phyloP scores from a whole-genome alignment of 768 basidiomycete species.

The Rhodotorula toruloides region DNA sequence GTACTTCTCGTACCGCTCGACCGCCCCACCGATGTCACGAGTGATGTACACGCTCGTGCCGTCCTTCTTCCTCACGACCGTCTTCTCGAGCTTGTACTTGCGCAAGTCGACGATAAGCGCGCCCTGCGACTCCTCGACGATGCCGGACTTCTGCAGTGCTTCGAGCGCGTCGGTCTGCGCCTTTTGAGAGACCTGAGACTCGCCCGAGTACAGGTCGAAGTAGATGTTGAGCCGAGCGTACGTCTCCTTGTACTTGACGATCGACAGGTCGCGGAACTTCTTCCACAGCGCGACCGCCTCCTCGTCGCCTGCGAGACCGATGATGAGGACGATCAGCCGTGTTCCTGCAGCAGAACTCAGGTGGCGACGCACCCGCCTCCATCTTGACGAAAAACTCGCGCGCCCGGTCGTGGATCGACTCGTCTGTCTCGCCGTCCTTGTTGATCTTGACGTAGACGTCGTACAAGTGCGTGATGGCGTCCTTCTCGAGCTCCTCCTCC shows the following conservation, averaged over 20 bases:
- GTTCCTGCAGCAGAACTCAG: neutral
- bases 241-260: slow-evolving; percentile 80
- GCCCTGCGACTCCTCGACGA: slow-evolving; percentile 65
- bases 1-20: slow-evolving; percentile 86
- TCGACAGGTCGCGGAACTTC: slow-evolving; percentile 82
- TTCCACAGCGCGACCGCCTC: slow-evolving; percentile 79
- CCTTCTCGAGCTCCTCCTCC: slow-evolving; percentile 69
- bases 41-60: slow-evolving; percentile 44
- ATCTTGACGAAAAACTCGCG: slow-evolving; percentile 83
- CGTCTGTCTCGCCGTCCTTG: slow-evolving; percentile 54
- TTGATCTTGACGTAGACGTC: slow-evolving; percentile 93
- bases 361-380: slow-evolving; percentile 46
- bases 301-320: slow-evolving; percentile 57
- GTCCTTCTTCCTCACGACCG: slow-evolving; percentile 77
- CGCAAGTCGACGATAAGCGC: slow-evolving; percentile 82
- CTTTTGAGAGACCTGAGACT: slow-evolving; percentile 50
- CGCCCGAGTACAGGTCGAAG: slow-evolving; percentile 89
- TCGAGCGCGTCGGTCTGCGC: slow-evolving; percentile 65
- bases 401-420: slow-evolving; percentile 53
- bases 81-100: slow-evolving; percentile 84
- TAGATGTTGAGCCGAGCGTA: slow-evolving; percentile 82
- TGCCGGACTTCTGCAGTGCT: slow-evolving; percentile 62
- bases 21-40: slow-evolving; percentile 85
- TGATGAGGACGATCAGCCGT: too few relatives aligned
- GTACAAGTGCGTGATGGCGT: slow-evolving; percentile 91